These are phyloP conservation scores for Penstemon davidsonii DNA, from an alignment of 257 asterid genomes.

Conservation along the genomic window DNA sequence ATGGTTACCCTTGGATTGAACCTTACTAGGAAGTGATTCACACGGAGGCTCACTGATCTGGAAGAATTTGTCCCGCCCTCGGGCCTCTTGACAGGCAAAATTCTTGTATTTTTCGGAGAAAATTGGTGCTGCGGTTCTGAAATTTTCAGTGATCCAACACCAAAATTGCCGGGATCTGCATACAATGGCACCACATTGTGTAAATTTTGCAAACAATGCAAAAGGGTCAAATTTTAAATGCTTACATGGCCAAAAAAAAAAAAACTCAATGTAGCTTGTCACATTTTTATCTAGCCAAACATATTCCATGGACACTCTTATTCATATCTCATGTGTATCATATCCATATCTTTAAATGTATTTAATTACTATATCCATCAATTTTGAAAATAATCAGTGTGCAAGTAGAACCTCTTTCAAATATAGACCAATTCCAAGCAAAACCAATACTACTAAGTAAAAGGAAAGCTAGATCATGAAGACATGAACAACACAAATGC, in stretches of 20 bases:
- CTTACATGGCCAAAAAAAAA: not conserved
- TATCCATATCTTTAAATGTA: not conserved
- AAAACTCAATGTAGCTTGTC: not conserved
- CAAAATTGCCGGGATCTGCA: constrained; percentile 25
- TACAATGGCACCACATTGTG: constrained; percentile 8
- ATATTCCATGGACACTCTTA: not conserved
- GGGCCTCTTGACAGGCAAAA: constrained; percentile 43
- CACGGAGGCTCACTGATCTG: constrained; percentile 44
- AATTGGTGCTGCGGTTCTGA: constrained; percentile 24
- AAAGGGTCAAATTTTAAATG: too few relatives aligned
- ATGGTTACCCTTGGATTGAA: constrained; percentile 52
- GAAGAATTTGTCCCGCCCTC: constrained; percentile 26
- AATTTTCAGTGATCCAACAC: constrained; percentile 17
- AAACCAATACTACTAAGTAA: not conserved
- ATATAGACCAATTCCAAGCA: not conserved
- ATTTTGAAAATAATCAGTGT: too few relatives aligned
- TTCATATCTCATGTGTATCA: not conserved
- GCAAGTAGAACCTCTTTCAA: too few relatives aligned
- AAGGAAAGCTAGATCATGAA: not conserved
- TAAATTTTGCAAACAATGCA: too few relatives aligned
- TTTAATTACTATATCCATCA: not conserved
- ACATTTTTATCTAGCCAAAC: not conserved
- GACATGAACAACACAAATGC: not conserved
- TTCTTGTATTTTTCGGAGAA: constrained; percentile 15
- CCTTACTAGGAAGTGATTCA: constrained; percentile 57